Evolutionary conservation across 768 basidiomycete species (phyloP).

Genomic region (Boletus rubescentipes): DNA sequence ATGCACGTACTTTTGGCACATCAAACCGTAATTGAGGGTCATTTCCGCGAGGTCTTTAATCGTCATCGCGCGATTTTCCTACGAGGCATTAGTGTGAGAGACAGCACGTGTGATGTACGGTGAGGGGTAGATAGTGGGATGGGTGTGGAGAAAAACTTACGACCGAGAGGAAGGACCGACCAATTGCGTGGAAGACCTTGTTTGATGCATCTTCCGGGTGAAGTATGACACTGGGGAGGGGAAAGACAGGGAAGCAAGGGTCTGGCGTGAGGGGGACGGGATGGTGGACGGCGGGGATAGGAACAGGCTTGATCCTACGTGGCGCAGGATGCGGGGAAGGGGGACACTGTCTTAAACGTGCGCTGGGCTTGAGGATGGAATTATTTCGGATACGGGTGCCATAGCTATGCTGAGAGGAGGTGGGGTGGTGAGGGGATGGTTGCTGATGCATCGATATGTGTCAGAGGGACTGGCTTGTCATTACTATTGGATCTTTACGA

Average conservation of each 20-base stretch:
- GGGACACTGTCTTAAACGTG: constrained; percentile 48
- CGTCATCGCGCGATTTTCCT: constrained; percentile 84
- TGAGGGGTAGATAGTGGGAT: constrained; percentile 13
- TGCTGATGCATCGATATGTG: constrained; percentile 17
- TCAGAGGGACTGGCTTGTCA: constrained; percentile 20
- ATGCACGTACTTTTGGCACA: constrained; percentile 69
- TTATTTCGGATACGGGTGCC: constrained; percentile 56
- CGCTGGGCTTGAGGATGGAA: constrained; percentile 49
- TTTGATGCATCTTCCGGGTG: constrained; percentile 72
- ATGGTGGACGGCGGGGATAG: constrained; percentile 22
- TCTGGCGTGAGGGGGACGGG: constrained; percentile 18
- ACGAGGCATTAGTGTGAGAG: constrained; percentile 5
- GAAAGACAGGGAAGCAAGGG: constrained; percentile 44
- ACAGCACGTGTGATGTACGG: constrained; percentile 18
- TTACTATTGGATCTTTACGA: constrained; percentile 15
- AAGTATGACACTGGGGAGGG: constrained; percentile 61
- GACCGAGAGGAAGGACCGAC: constrained; percentile 69
- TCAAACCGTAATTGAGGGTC: constrained; percentile 59
- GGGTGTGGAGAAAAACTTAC: constrained; percentile 40
- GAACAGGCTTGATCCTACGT: constrained; percentile 34
- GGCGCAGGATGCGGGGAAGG: constrained; percentile 35
- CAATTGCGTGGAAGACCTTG: constrained; percentile 74
- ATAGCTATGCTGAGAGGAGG: constrained; percentile 40
- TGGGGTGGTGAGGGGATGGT: constrained; percentile 7
- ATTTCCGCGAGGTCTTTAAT: constrained; percentile 83